phyloP scores from a whole-genome alignment of 202 grass and related monocot genomes.

The Hordeum pubiflorum region DNA sequence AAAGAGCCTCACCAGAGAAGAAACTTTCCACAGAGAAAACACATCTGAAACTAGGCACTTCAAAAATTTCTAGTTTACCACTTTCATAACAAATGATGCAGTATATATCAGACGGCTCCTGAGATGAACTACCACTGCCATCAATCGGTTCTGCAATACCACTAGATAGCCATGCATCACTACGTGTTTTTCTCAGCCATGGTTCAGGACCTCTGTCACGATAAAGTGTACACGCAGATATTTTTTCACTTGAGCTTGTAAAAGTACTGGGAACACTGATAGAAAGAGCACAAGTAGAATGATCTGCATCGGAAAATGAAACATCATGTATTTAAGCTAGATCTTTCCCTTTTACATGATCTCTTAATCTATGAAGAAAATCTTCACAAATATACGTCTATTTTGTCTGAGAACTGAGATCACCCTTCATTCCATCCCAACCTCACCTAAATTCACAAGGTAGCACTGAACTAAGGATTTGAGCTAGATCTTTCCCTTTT shows the following conservation, averaged over 20 bases:
- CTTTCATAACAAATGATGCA: conserved; percentile 84
- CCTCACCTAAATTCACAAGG: conserved; percentile 1
- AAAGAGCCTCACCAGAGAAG: conserved; percentile 53
- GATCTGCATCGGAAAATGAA: conserved; percentile 47
- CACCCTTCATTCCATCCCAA: background rate
- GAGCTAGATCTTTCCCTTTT: background rate
- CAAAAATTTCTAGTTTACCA: conserved; percentile 82
- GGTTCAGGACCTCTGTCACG: conserved; percentile 72
- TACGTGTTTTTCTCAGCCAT: conserved; percentile 66
- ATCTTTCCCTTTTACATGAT: background rate
- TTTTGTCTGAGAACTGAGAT: background rate
- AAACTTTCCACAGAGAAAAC: conserved; percentile 74
- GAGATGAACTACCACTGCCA: conserved; percentile 48
- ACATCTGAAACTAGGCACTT: conserved; percentile 74
- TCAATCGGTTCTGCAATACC: conserved; percentile 50
- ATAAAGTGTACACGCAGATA: conserved; percentile 84
- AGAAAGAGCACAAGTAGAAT: conserved; percentile 66
- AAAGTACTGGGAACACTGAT: conserved; percentile 46
- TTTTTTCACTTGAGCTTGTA: conserved; percentile 45
- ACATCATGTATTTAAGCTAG: background rate
- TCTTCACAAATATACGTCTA: background rate
- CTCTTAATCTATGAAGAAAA: background rate
- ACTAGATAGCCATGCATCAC: conserved; percentile 91
- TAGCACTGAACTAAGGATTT: background rate
- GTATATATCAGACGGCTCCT: conserved; percentile 77